Conservation (phyloP, 768 basidiomycete genomes). For the Tulasnella sp. region DNA sequence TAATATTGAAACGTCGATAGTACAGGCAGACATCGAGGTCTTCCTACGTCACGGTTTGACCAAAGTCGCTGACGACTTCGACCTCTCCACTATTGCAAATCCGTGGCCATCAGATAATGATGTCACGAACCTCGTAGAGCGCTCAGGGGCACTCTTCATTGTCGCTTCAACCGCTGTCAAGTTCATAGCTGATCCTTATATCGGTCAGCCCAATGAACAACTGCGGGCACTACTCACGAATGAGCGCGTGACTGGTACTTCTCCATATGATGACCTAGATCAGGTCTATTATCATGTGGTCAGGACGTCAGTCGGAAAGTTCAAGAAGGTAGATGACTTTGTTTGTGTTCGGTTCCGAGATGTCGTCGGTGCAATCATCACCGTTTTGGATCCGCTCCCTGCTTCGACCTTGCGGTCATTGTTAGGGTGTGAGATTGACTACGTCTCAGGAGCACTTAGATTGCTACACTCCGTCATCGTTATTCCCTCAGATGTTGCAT, state of each 20-base stretch:
- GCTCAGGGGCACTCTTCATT: neutral
- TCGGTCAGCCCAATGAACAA: neutral
- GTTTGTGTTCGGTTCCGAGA: neutral
- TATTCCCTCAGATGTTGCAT: no score
- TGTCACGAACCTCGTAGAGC: neutral
- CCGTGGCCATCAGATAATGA: conserved; percentile 7
- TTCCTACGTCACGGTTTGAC: conserved; percentile 3
- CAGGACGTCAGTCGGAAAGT: neutral
- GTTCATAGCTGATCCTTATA: neutral
- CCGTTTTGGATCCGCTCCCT: conserved; percentile 1
- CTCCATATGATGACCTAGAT: neutral
- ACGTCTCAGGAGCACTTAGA: neutral
- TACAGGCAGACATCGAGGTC: conserved; percentile 9
- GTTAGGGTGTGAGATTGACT: neutral
- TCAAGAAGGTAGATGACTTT: neutral
- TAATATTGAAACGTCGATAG: conserved; percentile 11
- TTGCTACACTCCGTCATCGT: conserved; percentile 9
- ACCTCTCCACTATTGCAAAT: neutral
- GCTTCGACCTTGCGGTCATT: neutral
- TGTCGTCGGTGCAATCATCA: conserved; percentile 5
- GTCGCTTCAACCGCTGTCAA: conserved; percentile 3
- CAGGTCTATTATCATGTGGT: neutral
- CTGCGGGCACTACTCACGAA: neutral
- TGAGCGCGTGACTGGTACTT: neutral
- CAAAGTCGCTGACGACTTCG: neutral